Percentiles rank a stretch among this genome's conserved stretches.
These are phyloP conservation scores for Aspergillus felis DNA, from an alignment of 2,329 filamentous ascomycete species.

Conservation along the genomic window DNA sequence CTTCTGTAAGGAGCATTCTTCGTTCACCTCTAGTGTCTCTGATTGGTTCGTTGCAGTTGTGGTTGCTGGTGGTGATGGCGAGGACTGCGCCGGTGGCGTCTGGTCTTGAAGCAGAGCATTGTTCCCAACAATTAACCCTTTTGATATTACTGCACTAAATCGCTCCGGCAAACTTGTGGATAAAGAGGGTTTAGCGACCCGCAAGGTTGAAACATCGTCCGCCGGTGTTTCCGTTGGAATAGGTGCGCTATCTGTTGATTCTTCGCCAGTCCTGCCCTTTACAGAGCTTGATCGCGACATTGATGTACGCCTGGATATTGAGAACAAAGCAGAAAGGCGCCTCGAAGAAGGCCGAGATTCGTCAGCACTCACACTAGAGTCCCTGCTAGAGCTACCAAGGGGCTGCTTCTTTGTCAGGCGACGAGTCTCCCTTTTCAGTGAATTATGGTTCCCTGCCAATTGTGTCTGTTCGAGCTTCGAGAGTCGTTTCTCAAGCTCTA, in stretches of 20 bases:
- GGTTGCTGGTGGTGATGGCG: constrained; percentile 13
- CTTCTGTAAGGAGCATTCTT: constrained; percentile 15
- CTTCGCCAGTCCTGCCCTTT: constrained; percentile 14
- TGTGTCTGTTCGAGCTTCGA: constrained; percentile 24
- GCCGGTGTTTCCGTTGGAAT: constrained; percentile 1
- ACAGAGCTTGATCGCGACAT: constrained; percentile 25
- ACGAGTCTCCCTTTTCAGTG: constrained; percentile 21
- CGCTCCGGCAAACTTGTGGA: constrained; percentile 26
- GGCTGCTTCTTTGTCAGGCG: constrained; percentile 36
- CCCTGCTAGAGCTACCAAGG: constrained; percentile 24
- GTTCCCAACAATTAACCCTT: constrained; percentile 23
- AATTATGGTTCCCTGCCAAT: constrained; percentile 8
- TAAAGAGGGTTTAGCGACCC: constrained; percentile 15
- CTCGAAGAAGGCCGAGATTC: constrained; percentile 20
- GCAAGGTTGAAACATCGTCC: constrained; percentile 3
- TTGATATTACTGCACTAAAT: constrained; percentile 28
- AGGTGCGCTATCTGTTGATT: neutral
- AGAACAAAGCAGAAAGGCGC: constrained; percentile 26
- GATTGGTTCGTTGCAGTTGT: constrained; percentile 16
- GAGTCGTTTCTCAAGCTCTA: constrained; percentile 22
- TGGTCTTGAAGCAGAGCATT: constrained; percentile 14
- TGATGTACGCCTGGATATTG: constrained; percentile 23
- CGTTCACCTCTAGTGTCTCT: constrained; percentile 17
- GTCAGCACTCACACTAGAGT: constrained; percentile 27
- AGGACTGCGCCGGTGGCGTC: constrained; percentile 7